Conservation (phyloP, 495 filamentous ascomycete genomes). For the Podospora sp. region DNA sequence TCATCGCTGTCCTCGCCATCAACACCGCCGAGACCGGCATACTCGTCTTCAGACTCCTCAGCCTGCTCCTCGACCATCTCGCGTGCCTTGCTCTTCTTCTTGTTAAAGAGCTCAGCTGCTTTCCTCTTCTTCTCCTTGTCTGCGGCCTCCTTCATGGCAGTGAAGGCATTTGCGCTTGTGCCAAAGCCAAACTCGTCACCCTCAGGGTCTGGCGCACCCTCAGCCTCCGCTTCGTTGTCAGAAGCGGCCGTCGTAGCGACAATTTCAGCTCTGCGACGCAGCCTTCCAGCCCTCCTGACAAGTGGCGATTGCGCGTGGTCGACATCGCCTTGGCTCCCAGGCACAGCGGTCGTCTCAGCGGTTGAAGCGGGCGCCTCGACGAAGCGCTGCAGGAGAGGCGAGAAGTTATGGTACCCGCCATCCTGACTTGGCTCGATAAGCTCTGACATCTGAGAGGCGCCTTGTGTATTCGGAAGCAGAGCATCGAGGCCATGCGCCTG, state of each 20-base stretch:
- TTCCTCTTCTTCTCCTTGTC: slow-evolving; percentile 55
- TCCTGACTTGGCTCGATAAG: slow-evolving; percentile 85
- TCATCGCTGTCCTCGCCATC: slow-evolving; percentile 83
- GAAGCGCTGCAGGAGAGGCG: slow-evolving; percentile 63
- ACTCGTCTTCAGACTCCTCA: slow-evolving; percentile 97
- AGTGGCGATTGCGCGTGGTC: slow-evolving; percentile 59
- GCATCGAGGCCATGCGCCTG: slow-evolving; percentile 57
- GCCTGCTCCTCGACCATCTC: slow-evolving; percentile 91
- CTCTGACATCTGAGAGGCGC: slow-evolving; percentile 59
- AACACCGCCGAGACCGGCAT: slow-evolving; percentile 87
- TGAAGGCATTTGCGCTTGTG: slow-evolving; percentile 58
- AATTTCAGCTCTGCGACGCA: slow-evolving; percentile 52
- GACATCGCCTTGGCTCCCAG: slow-evolving; percentile 36
- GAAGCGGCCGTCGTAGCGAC: slow-evolving; percentile 20
- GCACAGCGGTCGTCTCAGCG: slow-evolving; percentile 66
- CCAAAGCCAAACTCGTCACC: slow-evolving; percentile 54
- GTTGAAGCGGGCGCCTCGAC: slow-evolving; percentile 67
- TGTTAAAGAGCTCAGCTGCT: slow-evolving; percentile 63
- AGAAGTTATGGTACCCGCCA: slow-evolving; percentile 65
- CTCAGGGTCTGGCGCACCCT: slow-evolving; percentile 53
- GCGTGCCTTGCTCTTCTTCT: slow-evolving; percentile 84
- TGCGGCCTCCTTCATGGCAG: slow-evolving; percentile 71
- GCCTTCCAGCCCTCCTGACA: slow-evolving; percentile 59
- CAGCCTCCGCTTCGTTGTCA: slow-evolving; percentile 60
- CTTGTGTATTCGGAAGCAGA: slow-evolving; percentile 40